Evolutionary conservation across 1,284 basidiomycete genomes (phyloP).

Genomic region (Fistulinella cinereoalba): DNA sequence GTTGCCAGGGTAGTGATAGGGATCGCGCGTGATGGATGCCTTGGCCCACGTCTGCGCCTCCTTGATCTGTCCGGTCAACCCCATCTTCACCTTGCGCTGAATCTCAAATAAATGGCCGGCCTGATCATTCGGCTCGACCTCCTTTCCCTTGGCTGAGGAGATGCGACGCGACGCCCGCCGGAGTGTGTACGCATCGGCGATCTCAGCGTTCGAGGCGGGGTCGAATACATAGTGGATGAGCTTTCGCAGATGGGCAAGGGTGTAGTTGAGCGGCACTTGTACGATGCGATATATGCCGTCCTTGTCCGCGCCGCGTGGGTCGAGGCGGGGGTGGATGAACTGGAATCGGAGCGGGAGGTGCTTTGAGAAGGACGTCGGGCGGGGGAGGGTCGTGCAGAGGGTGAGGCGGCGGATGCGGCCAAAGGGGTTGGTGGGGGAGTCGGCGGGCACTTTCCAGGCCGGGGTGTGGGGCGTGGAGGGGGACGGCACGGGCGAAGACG

Average conservation of each 20-base stretch:
- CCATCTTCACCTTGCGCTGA: constrained; percentile 44
- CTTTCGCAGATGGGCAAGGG: constrained; percentile 60
- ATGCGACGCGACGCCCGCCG: constrained; percentile 13
- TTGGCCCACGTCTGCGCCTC: constrained; percentile 47
- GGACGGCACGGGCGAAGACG: constrained; percentile 29
- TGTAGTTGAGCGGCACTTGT: constrained; percentile 68
- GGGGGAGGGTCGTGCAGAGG: constrained; percentile 41
- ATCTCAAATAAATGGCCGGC: constrained; percentile 59
- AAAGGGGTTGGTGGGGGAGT: constrained; percentile 58
- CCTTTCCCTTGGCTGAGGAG: constrained; percentile 21
- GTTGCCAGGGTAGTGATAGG: constrained; percentile 43
- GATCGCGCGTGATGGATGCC: constrained; percentile 56
- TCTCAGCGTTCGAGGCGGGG: constrained; percentile 22
- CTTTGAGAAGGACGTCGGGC: constrained; percentile 44
- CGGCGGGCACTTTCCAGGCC: constrained; percentile 38
- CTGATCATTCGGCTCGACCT: constrained; percentile 8
- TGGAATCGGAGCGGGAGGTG: constrained; percentile 70
- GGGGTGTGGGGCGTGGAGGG: constrained; percentile 31
- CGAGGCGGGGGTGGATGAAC: constrained; percentile 39
- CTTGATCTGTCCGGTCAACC: constrained; percentile 53
- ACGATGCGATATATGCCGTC: constrained; percentile 60
- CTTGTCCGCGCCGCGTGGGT: constrained; percentile 21
- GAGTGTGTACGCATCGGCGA: constrained; percentile 15
- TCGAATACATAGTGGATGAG: constrained; percentile 65
- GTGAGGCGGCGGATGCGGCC: constrained; percentile 42